Percentiles rank a stretch among this genome's conserved stretches.
Conservation (phyloP, 1,284 basidiomycete species). For the Sporisorium iseilematis-ciliati region DNA sequence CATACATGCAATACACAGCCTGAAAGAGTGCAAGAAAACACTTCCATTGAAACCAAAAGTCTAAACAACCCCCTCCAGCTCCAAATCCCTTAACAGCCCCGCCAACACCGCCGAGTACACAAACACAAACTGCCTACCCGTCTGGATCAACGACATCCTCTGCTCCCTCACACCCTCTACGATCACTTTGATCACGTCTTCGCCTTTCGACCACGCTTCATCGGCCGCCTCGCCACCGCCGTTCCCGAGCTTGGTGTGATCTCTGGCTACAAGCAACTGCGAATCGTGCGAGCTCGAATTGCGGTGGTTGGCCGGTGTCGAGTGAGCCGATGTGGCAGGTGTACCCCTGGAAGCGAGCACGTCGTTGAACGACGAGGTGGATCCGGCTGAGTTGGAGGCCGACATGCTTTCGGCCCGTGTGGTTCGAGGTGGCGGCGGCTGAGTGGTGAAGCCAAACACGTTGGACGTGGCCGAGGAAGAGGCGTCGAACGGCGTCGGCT, state of each 20-base stretch:
- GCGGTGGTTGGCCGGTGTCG: conserved; percentile 14
- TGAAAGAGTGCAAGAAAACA: too few species aligned
- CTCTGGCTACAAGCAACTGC: conserved; percentile 1
- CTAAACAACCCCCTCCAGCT: conserved; percentile 19
- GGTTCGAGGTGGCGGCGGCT: neutral
- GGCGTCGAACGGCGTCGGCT: conserved; percentile 42
- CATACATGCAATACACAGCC: too few species aligned
- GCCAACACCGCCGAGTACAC: conserved; percentile 61
- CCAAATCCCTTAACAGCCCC: conserved; percentile 55
- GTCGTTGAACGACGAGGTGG: neutral
- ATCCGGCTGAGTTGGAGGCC: conserved; percentile 28
- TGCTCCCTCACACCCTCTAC: conserved; percentile 62
- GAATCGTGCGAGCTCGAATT: conserved; percentile 1
- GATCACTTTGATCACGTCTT: conserved; percentile 44
- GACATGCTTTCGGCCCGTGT: conserved; percentile 16
- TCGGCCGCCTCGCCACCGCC: conserved; percentile 13
- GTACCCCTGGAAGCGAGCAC: conserved; percentile 2
- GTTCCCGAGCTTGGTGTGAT: conserved; percentile 4
- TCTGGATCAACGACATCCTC: conserved; percentile 68
- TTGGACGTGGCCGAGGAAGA: conserved; percentile 15
- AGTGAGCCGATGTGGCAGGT: conserved; percentile 17
- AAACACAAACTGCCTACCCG: conserved; percentile 67
- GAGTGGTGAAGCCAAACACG: conserved; percentile 3
- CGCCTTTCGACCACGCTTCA: conserved; percentile 21
- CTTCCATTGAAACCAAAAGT: too few species aligned